Evolutionary conservation across 2,329 filamentous ascomycete genomes (phyloP).

Genomic region (Ceratocystis lukuohia): DNA sequence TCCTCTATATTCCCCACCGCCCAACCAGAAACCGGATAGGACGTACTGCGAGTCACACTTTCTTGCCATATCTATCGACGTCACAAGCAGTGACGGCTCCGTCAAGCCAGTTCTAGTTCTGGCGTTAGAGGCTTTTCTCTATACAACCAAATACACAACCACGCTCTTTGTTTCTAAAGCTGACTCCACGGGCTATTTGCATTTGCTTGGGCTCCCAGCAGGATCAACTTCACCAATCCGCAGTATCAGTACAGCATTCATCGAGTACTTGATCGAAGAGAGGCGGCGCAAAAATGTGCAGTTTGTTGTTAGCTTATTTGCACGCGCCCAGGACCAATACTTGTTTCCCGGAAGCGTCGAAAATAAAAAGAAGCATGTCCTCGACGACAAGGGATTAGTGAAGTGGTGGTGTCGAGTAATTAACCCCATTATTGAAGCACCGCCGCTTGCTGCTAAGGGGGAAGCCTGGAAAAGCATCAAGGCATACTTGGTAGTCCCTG

Average conservation of each 20-base stretch:
- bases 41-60: slow-evolving; percentile 85
- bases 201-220: slow-evolving; percentile 48
- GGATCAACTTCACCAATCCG: slow-evolving; percentile 60
- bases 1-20: slow-evolving; percentile 67
- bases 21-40: slow-evolving; percentile 54
- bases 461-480: slow-evolving; percentile 38
- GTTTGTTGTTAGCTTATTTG: slow-evolving; percentile 78
- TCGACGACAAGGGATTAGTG: slow-evolving; percentile 80
- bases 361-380: slow-evolving; percentile 72
- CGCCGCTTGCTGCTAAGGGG: slow-evolving; percentile 26
- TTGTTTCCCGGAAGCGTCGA: slow-evolving; percentile 86
- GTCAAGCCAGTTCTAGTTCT: slow-evolving; percentile 53
- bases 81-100: slow-evolving; percentile 19
- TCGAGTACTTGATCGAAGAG: slow-evolving; percentile 58
- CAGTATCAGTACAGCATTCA: slow-evolving; percentile 58
- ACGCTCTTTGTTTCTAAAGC: slow-evolving; percentile 94
- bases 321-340: slow-evolving; percentile 82
- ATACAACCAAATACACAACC: slow-evolving; percentile 64
- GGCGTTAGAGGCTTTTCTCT: slow-evolving; percentile 78
- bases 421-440: slow-evolving; percentile 53
- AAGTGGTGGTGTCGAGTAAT: slow-evolving; percentile 92
- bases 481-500: slow-evolving; percentile 77
- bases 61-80: slow-evolving; percentile 38
- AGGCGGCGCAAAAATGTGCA: slow-evolving; percentile 51
- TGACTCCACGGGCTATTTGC: slow-evolving; percentile 82